Base-by-base conservation (phyloP, 768 basidiomycete species). In the Antrodiella citrinella region DNA sequence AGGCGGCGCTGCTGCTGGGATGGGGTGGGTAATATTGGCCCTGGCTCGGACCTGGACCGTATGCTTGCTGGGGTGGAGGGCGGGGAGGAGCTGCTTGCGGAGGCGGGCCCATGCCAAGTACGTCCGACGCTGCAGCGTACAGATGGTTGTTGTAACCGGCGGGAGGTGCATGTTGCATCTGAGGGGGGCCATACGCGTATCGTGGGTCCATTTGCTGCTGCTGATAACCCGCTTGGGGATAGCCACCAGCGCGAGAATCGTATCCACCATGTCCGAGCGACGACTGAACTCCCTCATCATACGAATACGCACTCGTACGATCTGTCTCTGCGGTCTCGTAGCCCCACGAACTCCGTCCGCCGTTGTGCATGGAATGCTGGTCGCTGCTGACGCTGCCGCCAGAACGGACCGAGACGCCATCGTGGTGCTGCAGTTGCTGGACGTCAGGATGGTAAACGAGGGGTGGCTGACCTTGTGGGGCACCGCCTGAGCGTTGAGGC, bases 71-170 rank as follows among this genome's bases (percentile, higher is more conserved):
- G 5, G 5, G 41, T n/a, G 41, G 41, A 26, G 57, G 53, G 45
- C 50, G 26, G 13, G 55, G 53, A 23, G 54, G 51, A 1, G 57
- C 45, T 3, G 51, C 59, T 19, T 68, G 69, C 12, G 76, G 77
- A 42, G 84, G 84, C 18, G 79, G 84, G 0, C 76, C 81, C 78
- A 87, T 82, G 13, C 88, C 88, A 13, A 91, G 73, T 7, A 90
- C 84, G 62, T 85, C 80, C 7, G 88, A 87, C 7, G 89, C 89
- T 12, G 87, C 88, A 9, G 77, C 75, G 62, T 87, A 84, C 11
- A 88, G 65, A 30, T 74, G 69, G 60, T 82, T 78, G 56, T 78
- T 81, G 48, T 76, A 74, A 25, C 35, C 26, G 4, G 23, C 35
- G 4, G 21, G 44, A 25, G 49, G 26, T 18, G 48, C 44, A 9